phyloP scores from a whole-genome alignment of 176 grass and related monocot genomes.

The Zoysia japonica region DNA sequence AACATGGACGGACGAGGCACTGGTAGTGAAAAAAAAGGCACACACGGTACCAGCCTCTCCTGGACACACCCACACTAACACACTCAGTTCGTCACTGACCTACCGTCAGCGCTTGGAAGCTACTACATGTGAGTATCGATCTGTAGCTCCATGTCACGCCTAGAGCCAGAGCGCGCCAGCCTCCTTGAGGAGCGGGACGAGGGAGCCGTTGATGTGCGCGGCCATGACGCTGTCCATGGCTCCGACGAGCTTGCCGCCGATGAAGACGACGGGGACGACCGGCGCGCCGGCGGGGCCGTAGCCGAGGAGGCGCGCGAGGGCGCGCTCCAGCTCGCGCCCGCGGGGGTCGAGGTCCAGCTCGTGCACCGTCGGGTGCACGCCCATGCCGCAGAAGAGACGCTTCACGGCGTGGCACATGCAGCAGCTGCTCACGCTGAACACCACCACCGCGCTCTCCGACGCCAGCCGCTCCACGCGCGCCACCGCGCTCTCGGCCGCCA shows the following conservation, averaged over 20 bases:
- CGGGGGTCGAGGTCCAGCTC: constrained; percentile 90
- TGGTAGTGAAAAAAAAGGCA: constrained; percentile 35
- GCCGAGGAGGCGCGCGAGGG: constrained; percentile 64
- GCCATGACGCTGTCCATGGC: constrained; percentile 96
- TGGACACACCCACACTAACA: not conserved
- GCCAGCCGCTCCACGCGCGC: constrained; percentile 78
- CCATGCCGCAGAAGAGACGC: constrained; percentile 98
- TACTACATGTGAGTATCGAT: not conserved
- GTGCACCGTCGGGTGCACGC: constrained; percentile 84
- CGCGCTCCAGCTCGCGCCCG: constrained; percentile 74
- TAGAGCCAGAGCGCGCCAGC: constrained; percentile 92
- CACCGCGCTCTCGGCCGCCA: constrained; percentile 51
- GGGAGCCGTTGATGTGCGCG: constrained; percentile 84
- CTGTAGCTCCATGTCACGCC: not conserved
- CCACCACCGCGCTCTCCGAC: constrained; percentile 89
- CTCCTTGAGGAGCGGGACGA: constrained; percentile 92
- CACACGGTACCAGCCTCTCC: constrained; percentile 44
- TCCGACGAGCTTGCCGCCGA: constrained; percentile 84
- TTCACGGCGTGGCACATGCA: constrained; percentile 99
- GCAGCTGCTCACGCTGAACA: constrained; percentile 93
- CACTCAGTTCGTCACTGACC: not conserved
- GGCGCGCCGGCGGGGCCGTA: constrained; percentile 36
- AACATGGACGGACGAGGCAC: constrained; percentile 31
- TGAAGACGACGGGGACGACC: constrained; percentile 82
- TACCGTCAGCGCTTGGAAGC: constrained; percentile 1